Base-by-base conservation (phyloP, 2,329 filamentous ascomycete genomes). In the Beauveria medogensis region DNA sequence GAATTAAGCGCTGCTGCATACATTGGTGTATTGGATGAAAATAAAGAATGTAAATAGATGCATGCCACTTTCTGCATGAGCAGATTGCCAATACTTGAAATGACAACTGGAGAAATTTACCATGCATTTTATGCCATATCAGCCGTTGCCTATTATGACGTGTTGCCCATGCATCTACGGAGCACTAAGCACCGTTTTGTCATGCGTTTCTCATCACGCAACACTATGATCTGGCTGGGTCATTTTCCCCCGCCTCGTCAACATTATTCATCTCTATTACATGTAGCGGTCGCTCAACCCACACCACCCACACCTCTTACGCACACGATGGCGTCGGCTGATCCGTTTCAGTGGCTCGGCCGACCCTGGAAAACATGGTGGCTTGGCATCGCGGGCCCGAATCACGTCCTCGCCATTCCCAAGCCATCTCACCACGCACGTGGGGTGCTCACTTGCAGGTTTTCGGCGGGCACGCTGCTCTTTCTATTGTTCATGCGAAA, bases 371-470 rank as follows among this genome's bases (percentile, higher is more conserved):
- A 9, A 22, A 7, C 7, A 16, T 26, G 41, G 54, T 57, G 55
- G 44, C 44, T 26, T 24, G 20, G 24, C 24, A 44, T n/a, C 34
- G n/a, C 8, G 28, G 16, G 10, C 24, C 57, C 59, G 52, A 60
- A 60, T 60, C 59, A 60, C 50, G 59, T 41, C 28, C 26, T 41
- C 41, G 51, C 59, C 50, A 60, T 60, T 60, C 51, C 51, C 50
- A 55, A 60, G 51, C 59, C 34, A 44, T 55, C 9, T 40, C 50
- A 16, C n/a, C 6, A 26, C 16, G 57, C 57, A 59, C 56, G 56
- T 59, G 56, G 56, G 30, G 34, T 37, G 14, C 34, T 37, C 34
- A 37, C 34, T 37, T 16, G 34, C 34, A 37, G 34, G 34, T 37
- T 6, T 16, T 5, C 6, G 34, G 34, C 34, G 34, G 14, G 34